Percentiles rank a stretch among this genome's conserved stretches.
Evolutionary conservation across 2,329 filamentous ascomycete genomes (phyloP).

Genomic region (Aspergillus awamori): DNA sequence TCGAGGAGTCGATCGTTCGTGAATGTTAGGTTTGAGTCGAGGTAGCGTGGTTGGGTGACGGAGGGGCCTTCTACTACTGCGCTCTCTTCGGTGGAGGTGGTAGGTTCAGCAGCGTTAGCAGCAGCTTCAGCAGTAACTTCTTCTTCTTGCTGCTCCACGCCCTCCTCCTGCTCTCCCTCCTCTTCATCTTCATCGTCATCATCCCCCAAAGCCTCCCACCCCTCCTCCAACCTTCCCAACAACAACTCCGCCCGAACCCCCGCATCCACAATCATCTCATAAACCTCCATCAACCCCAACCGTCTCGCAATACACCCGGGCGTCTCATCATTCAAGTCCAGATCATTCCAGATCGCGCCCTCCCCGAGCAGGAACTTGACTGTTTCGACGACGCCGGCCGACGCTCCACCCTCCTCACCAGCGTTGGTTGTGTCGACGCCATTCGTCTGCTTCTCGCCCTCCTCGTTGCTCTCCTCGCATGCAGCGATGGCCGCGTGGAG

Average conservation of each 20-base stretch:
- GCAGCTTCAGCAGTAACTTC: conserved; percentile 13
- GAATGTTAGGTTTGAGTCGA: conserved; percentile 68
- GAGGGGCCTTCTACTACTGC: conserved; percentile 28
- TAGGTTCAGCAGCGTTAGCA: background rate
- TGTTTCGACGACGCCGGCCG: conserved; percentile 62
- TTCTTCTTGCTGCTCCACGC: conserved; percentile 28
- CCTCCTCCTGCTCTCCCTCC: conserved; percentile 25
- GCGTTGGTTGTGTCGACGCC: conserved; percentile 19
- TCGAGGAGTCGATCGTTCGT: conserved; percentile 70
- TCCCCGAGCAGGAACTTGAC: conserved; percentile 78
- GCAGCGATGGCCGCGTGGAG: conserved; percentile 88
- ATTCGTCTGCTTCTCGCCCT: background rate
- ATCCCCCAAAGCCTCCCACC: conserved; percentile 70
- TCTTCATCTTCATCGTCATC: conserved; percentile 47
- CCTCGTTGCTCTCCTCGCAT: conserved; percentile 50
- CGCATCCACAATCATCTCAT: conserved; percentile 82
- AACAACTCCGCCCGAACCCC: conserved; percentile 89
- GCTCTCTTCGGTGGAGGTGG: conserved; percentile 13
- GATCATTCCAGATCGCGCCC: conserved; percentile 96
- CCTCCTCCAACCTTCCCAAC: conserved; percentile 78
- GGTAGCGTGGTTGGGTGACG: conserved; percentile 68
- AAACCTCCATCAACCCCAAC: conserved; percentile 70
- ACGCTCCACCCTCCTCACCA: conserved; percentile 36
- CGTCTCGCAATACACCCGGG: conserved; percentile 80
- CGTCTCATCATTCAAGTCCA: conserved; percentile 84